Base-by-base conservation (phyloP, 352 stramenopile genomes). In the Phytopythium ostracodes region DNA sequence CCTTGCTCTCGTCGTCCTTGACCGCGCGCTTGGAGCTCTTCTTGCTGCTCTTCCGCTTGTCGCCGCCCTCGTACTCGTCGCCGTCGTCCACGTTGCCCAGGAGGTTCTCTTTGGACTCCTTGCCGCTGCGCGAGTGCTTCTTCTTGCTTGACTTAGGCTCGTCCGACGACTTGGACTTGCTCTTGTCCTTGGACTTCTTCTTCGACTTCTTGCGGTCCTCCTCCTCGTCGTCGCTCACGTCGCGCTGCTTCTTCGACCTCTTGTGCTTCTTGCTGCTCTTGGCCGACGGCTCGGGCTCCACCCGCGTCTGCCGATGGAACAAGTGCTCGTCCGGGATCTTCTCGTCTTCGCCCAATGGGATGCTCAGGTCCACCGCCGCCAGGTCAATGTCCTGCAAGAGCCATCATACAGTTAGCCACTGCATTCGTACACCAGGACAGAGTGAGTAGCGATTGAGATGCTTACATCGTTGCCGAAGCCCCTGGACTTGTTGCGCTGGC, bases 241-340 rank as follows among this genome's bases (percentile, higher is more conserved):
- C 53, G 31, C 66, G 67, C 24, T 71, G 56, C 22, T 71, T 76
- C 36, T 66, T 62, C 17, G 58, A 58, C 47, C 81, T 78, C 36
- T 86, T 89, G 57, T 73, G 60, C 60, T 76, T 82, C 33, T 62
- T 72, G 60, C 52, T 76, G 54, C 72, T 87, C 63, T 80, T 84
- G 5, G 54, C 43, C 20, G 63, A 62, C 2, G 61, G 56, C 10
- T 73, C 70, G 15, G 70, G 62, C 18, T 76, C 51, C 40, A 56
- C 27, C 35, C 71, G 75, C 14, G 75, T 76, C 59, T 89, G 72
- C 20, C 80, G 79, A 67, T 92, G 81, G 67, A 75, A 90, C 77
- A 96, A 88, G 46, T 92, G 83, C 20, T 88, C 71, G 40, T 94
- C 88, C 5, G 81, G 83, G 62, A 92, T 85, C 64, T 79, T 83